Base-by-base conservation (phyloP, 257 asterid genomes). In the Fraxinus excelsior region DNA sequence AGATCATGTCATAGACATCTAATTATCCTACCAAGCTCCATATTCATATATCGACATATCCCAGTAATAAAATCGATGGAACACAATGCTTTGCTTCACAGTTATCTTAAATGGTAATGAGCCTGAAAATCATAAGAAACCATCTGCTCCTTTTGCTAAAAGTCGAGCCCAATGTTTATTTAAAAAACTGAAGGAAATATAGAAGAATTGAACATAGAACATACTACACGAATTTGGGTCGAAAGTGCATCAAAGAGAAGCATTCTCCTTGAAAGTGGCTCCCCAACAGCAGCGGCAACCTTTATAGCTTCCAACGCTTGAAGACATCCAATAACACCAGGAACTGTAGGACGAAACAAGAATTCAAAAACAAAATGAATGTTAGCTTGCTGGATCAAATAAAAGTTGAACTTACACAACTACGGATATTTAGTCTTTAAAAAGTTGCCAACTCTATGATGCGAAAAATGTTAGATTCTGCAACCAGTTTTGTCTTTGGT, bases 291-390 rank as follows among this genome's bases (percentile, higher is more conserved):
- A 83, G 90, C 84, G 44, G 94, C 93, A 86, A 96, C 86, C 85
- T 96, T 96, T 71, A 96, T 90, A 51, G 98, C 97, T 86, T 96
- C 98, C 76, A 93, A 85, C 77, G 98, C 99, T 84, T 96, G 98
- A 72, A 96, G 94, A 74, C 97, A 93, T 73, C 99, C 98, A 86
- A 96, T 89, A 81, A 96, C 69, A 62, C 97, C 98, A 40, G 99
- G 99, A 83, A 96, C 98, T 96, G 93, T 38, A 69, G 19, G 19
- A 62, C 7, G 7, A 26, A 62, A 62, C 34, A 26, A 60, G 19
- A 26, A 40, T 76, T 68, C 64, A 74, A 64, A 70, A 38, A 65
- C 44, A 75, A 38, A 40, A 71, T 56, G 70, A 70, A 60, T 35
- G 16, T 60, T 38, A 60, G 58, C 32, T 51, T 53, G 19, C 46